Conservation (phyloP, 2,329 filamentous ascomycete species). For the Sporothrix schenckii region DNA sequence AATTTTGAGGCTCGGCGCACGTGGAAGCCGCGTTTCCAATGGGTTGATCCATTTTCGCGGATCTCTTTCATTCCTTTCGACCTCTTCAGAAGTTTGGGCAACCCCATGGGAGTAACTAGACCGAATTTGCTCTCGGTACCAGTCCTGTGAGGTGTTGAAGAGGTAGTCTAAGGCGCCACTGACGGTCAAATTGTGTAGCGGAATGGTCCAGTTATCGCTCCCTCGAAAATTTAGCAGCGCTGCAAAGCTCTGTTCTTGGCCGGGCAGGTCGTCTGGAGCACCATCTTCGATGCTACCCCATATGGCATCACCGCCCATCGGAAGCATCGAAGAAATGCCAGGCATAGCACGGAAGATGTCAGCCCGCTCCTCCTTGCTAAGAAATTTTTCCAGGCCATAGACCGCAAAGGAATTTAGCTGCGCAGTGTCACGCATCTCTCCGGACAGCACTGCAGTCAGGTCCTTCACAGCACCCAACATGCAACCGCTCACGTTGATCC, state of each 20-base stretch:
- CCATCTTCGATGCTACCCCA: slow-evolving; percentile 81
- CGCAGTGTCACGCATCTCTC: slow-evolving; percentile 97
- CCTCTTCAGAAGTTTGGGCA: slow-evolving; percentile 75
- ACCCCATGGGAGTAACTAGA: slow-evolving; percentile 85
- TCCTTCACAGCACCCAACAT: slow-evolving; percentile 96
- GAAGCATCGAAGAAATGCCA: slow-evolving; percentile 93
- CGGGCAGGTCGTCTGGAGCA: slow-evolving; percentile 83
- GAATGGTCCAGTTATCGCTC: slow-evolving; percentile 64
- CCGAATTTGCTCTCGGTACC: slow-evolving; percentile 77
- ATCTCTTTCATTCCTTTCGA: slow-evolving; percentile 78
- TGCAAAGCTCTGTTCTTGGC: slow-evolving; percentile 74
- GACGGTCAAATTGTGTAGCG: slow-evolving; percentile 77
- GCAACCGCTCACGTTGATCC: slow-evolving; percentile 98
- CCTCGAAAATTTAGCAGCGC: slow-evolving; percentile 81
- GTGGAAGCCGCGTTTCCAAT: slow-evolving; percentile 81
- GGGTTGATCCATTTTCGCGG: slow-evolving; percentile 92
- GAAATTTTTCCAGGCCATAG: slow-evolving; percentile 93
- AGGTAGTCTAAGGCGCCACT: slow-evolving; percentile 76
- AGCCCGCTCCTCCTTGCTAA: slow-evolving; percentile 84
- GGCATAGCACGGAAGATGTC: slow-evolving; percentile 98
- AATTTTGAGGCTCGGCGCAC: slow-evolving; percentile 87
- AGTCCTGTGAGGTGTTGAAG: slow-evolving; percentile 74
- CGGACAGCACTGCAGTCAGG: slow-evolving; percentile 84
- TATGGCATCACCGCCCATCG: slow-evolving; percentile 88
- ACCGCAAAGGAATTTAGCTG: slow-evolving; percentile 96